Evolutionary conservation across 139 green algal genomes (phyloP).

Genomic region (Yamagishiella unicocca): DNA sequence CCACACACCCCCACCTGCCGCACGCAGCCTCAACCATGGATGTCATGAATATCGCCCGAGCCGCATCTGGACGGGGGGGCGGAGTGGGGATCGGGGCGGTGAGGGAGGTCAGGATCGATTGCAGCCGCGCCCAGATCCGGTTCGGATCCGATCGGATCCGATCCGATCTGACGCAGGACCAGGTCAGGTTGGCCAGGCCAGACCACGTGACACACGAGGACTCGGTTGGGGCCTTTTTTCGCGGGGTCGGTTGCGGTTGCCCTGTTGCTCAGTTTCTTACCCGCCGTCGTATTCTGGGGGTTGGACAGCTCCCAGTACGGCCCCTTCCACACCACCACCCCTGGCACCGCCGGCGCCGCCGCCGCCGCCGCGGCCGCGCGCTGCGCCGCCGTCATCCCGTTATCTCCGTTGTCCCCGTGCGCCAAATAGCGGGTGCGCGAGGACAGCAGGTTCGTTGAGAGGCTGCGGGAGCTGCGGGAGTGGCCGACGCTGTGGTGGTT

Average conservation of each 20-base stretch:
- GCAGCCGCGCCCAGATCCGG: too few species aligned
- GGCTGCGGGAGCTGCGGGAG: not conserved
- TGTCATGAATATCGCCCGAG: not conserved
- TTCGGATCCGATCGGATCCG: too few species aligned
- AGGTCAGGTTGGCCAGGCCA: too few species aligned
- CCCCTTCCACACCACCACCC: slow-evolving; percentile 9
- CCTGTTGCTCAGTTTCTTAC: too few species aligned
- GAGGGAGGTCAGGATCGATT: too few species aligned
- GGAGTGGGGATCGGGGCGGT: not conserved
- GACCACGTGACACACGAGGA: too few species aligned
- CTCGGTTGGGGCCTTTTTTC: too few species aligned
- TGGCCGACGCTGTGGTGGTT: not conserved
- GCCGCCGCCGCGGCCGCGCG: not conserved
- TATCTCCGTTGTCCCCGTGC: too few species aligned
- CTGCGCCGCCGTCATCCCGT: not conserved
- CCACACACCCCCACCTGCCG: slow-evolving; percentile 14
- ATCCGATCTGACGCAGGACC: too few species aligned
- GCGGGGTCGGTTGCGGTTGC: too few species aligned
- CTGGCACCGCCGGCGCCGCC: slow-evolving; percentile 2
- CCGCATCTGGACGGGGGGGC: not conserved
- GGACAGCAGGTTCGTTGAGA: too few species aligned
- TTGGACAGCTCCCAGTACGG: slow-evolving; percentile 3
- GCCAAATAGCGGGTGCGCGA: too few species aligned
- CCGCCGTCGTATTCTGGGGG: not conserved
- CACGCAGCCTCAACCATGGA: slow-evolving; percentile 11